phyloP scores from a whole-genome alignment of 2,329 filamentous ascomycete genomes.

The Magnaporthales sp. region DNA sequence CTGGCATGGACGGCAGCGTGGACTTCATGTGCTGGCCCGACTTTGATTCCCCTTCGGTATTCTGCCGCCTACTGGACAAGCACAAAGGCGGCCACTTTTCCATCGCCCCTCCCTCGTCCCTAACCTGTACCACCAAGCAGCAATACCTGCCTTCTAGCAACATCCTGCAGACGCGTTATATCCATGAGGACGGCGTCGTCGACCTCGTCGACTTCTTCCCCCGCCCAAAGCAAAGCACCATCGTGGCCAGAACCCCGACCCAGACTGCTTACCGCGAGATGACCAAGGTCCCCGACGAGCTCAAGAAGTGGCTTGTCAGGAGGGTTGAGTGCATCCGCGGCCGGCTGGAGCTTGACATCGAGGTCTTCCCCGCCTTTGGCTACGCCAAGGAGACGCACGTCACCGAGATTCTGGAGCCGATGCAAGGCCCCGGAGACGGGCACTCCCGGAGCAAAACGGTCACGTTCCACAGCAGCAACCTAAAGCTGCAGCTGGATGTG shows the following conservation, averaged over 20 bases:
- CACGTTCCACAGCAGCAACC: constrained; percentile 49
- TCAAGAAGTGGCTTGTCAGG: constrained; percentile 64
- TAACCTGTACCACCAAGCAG: constrained; percentile 62
- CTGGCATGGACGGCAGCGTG: constrained; percentile 64
- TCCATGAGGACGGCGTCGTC: constrained; percentile 66
- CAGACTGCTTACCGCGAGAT: constrained; percentile 46
- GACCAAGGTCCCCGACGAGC: constrained; percentile 45
- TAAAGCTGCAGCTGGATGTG: constrained; percentile 59
- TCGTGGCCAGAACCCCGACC: constrained; percentile 36
- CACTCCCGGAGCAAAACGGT: constrained; percentile 45
- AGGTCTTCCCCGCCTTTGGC: constrained; percentile 65
- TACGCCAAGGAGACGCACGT: constrained; percentile 58
- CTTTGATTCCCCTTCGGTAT: constrained; percentile 69
- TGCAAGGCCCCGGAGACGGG: constrained; percentile 25
- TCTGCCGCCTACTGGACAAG: constrained; percentile 66
- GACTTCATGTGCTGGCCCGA: constrained; percentile 78
- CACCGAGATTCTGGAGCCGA: constrained; percentile 42
- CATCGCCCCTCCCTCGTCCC: constrained; percentile 45
- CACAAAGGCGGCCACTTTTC: constrained; percentile 67
- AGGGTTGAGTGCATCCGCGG: constrained; percentile 67
- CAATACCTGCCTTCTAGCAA: constrained; percentile 69
- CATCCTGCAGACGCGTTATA: constrained; percentile 69
- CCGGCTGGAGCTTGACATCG: constrained; percentile 54
- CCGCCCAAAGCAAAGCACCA: constrained; percentile 50
- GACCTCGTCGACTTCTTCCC: constrained; percentile 71